These are phyloP conservation scores for Phycomyces nitens DNA, from an alignment of 192 early-diverging fungal species.

Conservation along the genomic window DNA sequence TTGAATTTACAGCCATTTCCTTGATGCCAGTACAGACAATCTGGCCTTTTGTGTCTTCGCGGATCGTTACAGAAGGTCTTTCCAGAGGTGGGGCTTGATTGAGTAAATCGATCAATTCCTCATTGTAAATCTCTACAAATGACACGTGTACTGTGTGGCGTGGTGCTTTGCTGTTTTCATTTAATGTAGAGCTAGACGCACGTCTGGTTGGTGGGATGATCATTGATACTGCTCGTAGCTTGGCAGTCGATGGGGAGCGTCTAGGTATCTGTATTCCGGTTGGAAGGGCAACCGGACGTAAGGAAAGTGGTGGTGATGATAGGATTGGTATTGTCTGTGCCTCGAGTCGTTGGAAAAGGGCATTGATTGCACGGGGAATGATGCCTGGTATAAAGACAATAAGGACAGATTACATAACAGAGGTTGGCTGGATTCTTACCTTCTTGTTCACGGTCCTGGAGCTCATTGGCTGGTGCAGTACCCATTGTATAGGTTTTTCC, in stretches of 20 bases:
- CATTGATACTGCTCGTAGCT: conserved; percentile 18
- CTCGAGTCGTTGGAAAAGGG: conserved; percentile 51
- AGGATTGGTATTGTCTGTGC: neutral
- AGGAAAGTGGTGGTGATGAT: neutral
- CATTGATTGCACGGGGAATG: conserved; percentile 64
- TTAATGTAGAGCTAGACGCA: neutral
- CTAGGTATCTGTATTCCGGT: conserved; percentile 12
- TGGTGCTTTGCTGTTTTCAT: conserved; percentile 4
- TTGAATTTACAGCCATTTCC: conserved; percentile 65
- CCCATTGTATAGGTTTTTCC: conserved; percentile 98
- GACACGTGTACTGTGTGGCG: conserved; percentile 63
- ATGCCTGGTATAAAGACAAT: conserved; percentile 39
- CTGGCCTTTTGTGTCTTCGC: conserved; percentile 84
- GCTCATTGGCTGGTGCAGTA: conserved; percentile 45
- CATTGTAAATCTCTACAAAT: conserved; percentile 96
- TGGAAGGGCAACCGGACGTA: neutral
- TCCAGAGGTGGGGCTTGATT: conserved; percentile 56
- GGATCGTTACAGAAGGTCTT: conserved; percentile 63
- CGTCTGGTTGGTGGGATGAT: neutral
- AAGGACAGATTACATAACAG: neutral
- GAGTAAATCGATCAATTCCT: conserved; percentile 93
- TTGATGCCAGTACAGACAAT: conserved; percentile 80
- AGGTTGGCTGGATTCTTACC: too few relatives aligned
- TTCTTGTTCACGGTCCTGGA: conserved; percentile 25
- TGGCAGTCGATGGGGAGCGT: conserved; percentile 4